Percentiles rank a stretch among this genome's conserved stretches.
These are phyloP conservation scores for Linderniella brevidens DNA, from an alignment of 257 asterid species.

Conservation along the genomic window DNA sequence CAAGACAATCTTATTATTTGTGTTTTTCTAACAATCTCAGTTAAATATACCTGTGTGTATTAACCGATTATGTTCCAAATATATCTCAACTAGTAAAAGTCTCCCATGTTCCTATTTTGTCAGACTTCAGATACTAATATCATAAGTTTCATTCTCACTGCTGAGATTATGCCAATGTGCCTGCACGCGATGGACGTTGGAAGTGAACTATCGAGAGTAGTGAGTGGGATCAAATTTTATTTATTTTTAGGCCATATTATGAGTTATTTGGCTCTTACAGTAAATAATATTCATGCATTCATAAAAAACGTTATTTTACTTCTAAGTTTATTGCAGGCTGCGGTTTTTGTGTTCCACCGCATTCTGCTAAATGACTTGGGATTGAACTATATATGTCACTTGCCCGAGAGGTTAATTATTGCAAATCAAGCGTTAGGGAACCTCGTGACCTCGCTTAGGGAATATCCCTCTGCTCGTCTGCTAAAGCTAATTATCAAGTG, in stretches of 20 bases:
- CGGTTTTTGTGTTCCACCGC: slow-evolving; percentile 67
- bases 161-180: slow-evolving; percentile 87
- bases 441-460: slow-evolving; percentile 76
- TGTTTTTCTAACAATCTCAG: too few species aligned
- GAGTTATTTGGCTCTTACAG: too few species aligned
- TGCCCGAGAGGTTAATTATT: slow-evolving; percentile 74
- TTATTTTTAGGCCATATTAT: too few species aligned
- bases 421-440: slow-evolving; percentile 70
- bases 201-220: slow-evolving; percentile 85
- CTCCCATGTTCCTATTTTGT: too few species aligned
- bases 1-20: too few species aligned
- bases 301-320: not conserved
- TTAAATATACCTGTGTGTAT: too few species aligned
- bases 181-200: slow-evolving; percentile 96
- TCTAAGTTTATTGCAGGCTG: slow-evolving; percentile 37
- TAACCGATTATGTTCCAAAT: too few species aligned
- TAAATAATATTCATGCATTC: not conserved
- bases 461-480: slow-evolving; percentile 65
- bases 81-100: too few species aligned
- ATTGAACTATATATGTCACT: slow-evolving; percentile 65
- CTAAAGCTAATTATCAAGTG: slow-evolving; percentile 80
- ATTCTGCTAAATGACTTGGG: slow-evolving; percentile 91
- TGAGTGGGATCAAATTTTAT: slow-evolving; percentile 14
- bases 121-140: slow-evolving; percentile 44
- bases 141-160: slow-evolving; percentile 75